Evolutionary conservation across 345 rosid species (phyloP), one percentile per base, ranked within the genome.

Genomic region (Aegle marmelos): DNA sequence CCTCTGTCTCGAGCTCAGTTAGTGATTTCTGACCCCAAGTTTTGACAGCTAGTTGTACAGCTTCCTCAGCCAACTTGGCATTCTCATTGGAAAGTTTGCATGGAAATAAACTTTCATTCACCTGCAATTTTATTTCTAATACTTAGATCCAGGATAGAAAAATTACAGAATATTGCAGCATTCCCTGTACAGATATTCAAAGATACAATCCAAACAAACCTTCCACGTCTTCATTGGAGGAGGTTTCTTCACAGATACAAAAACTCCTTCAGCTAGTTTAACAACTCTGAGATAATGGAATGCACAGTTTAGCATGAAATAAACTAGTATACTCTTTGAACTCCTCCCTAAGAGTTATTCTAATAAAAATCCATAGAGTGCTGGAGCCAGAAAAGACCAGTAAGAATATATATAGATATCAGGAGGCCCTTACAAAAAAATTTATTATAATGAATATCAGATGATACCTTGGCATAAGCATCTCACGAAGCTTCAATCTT

Each of bases 1-100:
- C 99, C 85, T 95, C 99, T 61, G 98, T 96, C 89, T 92, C 98
- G 59, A 95, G 96, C 89, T 92, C 99, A 72, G 90, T 90, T 82
- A 95, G 81, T 9, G 93, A 92, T 82, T 83, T 91, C 84, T 88
- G 92, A 37, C 99, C 99, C 99, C 97, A 93, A 41, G 93, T 77
- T 82, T 86, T 88, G 56, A 85, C 93, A 78, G 98, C 96, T 73
- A 86, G 82, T 80, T 85, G 89, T 59, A 95, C 98, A 81, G 97
- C 97, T 83, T 92, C 96, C 75, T 95, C 98, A 16, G 94, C 93
- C 85, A 92, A 73, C 81, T 90, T 86, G 77, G 82, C 73, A 76
- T 88, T 95, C 82, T 87, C 87, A 79, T 77, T 80, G 72, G 97
- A 89, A 81, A 93, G 83, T 70, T 89, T 88, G 87, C 97, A 91